Evolutionary conservation across 176 grass and related monocot species (phyloP), one percentile per base, ranked within the genome.

Genomic region (Musa beccarii): DNA sequence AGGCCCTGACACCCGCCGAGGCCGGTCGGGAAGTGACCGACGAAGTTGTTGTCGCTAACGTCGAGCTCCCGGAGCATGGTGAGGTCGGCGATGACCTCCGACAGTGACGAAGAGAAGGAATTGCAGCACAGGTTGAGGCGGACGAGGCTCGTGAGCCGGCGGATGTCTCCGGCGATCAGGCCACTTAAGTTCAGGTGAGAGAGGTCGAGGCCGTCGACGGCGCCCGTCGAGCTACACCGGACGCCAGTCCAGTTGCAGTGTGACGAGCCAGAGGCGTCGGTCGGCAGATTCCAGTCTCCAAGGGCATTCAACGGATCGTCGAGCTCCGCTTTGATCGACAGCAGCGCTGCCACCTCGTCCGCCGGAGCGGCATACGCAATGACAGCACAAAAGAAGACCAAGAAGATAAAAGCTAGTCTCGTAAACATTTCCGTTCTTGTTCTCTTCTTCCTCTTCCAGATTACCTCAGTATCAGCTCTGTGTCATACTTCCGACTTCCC

Each of bases 11-110:
- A 93, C 2, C 67, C 81, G 9, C 90, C 90, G 81, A 93, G 64
- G 19, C 90, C 90, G 0, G 85, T 69, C 1, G 95, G 90, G 73
- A 98, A 93, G 54, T 74, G 78, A 28, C 95, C 88, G 61, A 49
- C 85, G 78, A 98, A 98, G 85, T 72, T 80, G 88, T 98, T 98
- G 84, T 98, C 88, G 54, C 95, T 93, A 50, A 98, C 78, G 43
- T 98, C 95, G 51, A 98, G 51, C 69, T 83, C 82, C 10, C 55
- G 76, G 74, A 98, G 78, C 53, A 61, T 82, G 64, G 78, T 79
- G 19, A 98, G 72, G 65, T 78, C 80, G 12, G 87, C 55, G 72
- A 98, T 80, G 50, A 52, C 59, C 59, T 0, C n/a, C 0, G 90
- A 86, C 10, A 98, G 86, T 20, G 82, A 76, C 75, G 68, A 63